Base-by-base conservation (phyloP, 495 filamentous ascomycete genomes). In the Pyrenopolyporus hunteri region DNA sequence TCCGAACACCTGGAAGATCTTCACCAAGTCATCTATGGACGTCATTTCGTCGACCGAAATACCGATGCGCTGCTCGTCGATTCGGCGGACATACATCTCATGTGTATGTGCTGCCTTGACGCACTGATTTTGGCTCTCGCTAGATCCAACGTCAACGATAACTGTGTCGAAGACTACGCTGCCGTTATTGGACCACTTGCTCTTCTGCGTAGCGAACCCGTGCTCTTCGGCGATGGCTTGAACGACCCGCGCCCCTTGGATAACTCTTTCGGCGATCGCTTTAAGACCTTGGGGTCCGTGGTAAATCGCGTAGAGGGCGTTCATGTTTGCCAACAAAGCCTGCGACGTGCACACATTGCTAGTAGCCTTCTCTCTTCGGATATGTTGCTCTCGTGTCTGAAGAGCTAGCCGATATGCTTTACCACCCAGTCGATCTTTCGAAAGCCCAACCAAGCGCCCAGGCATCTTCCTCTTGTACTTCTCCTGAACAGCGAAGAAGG, bases 321-420 rank as follows among this genome's bases (percentile, higher is more conserved):
- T 95, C 91, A 98, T 97, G 73, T 98, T 98, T 14, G 94, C 94
- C 26, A 98, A 82, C 13, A 98, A 74, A 6, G 94, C 94, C 72
- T 98, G 94, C 5, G 94, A 94, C 16, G 94, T 98, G 76, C 94
- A 98, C 56, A 98, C 96, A 74, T 98, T 98, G 80, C 92, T 97
- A 4, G 94, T 98, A 1, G 94, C 94, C 83, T 98, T 98, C 74
- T 98, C 94, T 67, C 94, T 84, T 64, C 94, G 83, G 73, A 98
- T 98, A 70, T 98, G 94, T 74, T 98, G 94, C 76, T 98, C 94
- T 69, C 94, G 80, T 9, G 94, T 98, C 76, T 98, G 94, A 37
- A 98, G 76, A 17, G 94, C 90, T 68, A 98, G 77, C 69, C 94
- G 80, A 63, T 94, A 86, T n/a, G 94, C 94, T 10, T 82, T 85